Evolutionary conservation across 495 filamentous ascomycete species (phyloP), one percentile per base, ranked within the genome.

Genomic region (Umbilicaria muhlenbergii): DNA sequence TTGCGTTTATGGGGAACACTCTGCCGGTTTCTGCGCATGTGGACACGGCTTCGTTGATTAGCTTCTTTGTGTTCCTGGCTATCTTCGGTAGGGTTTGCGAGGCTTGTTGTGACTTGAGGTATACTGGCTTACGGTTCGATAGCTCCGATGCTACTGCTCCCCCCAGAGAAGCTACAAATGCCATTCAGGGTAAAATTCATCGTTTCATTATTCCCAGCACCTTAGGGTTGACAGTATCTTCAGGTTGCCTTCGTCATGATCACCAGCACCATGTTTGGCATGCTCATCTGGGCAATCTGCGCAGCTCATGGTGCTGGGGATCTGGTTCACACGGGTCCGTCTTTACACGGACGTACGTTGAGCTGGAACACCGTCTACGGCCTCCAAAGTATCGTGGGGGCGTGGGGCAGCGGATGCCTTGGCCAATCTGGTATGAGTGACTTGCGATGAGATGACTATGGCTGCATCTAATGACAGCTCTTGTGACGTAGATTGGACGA

Each of bases 261-360:
- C 15, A 55, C 47, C 12, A 32, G 39, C 12, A 55, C 50, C 10
- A 38, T 59, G 24, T 40, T 58, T 18, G 43, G 51, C 8, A 53
- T 65, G 34, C 51, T 63, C 46, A 52, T 53, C 31, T 63, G 59
- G 53, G 46, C 57, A 10, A 43, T 62, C 12, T 19, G 46, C 10
- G 48, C 45, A 4, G 54, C 55, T 32, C 42, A 51, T 12, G 58
- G 55, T 2, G 58, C 50, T 32, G 50, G 53, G 3, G 49, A 41
- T 19, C 40, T 56, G n/a, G 41, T 61, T 13, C 44, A 45, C 21
- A 33, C 49, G 11, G 43, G 48, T 11, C 32, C 51, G n/a, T 51
- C 45, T 12, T 32, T 33, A 6, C 42, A 48, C 16, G 42, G 46
- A 5, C 32, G 41, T 18, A 36, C 42, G 18, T 37, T 55, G 35